Conservation (phyloP, 495 filamentous ascomycete species). For the Penicillium paxilli region DNA sequence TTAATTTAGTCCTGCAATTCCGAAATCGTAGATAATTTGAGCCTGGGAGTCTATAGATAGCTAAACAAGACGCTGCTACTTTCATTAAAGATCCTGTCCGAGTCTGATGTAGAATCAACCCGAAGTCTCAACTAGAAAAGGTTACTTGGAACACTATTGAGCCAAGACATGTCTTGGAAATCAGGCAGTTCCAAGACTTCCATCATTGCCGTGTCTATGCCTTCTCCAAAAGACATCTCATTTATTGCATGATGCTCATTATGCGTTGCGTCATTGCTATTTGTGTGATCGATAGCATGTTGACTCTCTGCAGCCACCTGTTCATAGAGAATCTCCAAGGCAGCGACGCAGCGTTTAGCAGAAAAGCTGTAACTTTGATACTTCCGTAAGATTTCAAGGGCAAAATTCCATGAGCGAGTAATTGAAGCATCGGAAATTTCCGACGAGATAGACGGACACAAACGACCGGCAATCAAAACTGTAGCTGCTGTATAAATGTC, state of each 20-base stretch:
- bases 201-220: slow-evolving; percentile 29
- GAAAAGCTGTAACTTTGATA: slow-evolving; percentile 38
- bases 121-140: slow-evolving; percentile 14
- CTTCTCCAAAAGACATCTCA: slow-evolving; percentile 32
- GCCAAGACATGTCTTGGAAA: slow-evolving; percentile 42
- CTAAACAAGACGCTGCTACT: too few species aligned
- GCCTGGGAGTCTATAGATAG: too few species aligned
- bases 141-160: slow-evolving; percentile 40
- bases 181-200: slow-evolving; percentile 34
- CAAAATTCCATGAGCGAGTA: slow-evolving; percentile 31
- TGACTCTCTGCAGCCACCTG: slow-evolving; percentile 27
- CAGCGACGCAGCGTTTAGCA: slow-evolving; percentile 36
- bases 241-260: slow-evolving; percentile 9
- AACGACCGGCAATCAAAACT: slow-evolving; percentile 36
- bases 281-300: background rate
- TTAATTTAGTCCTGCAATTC: too few species aligned
- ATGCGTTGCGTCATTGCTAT: background rate
- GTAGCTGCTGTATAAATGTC: slow-evolving; percentile 42
- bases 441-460: slow-evolving; percentile 30
- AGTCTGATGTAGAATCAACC: background rate
- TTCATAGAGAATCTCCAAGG: slow-evolving; percentile 41
- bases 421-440: slow-evolving; percentile 29
- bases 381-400: slow-evolving; percentile 34
- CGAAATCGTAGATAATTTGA: too few species aligned
- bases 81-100: background rate